Percentiles rank a stretch among this genome's conserved stretches.
phyloP scores from a whole-genome alignment of 495 filamentous ascomycete genomes.

The Podospora tetraspora region DNA sequence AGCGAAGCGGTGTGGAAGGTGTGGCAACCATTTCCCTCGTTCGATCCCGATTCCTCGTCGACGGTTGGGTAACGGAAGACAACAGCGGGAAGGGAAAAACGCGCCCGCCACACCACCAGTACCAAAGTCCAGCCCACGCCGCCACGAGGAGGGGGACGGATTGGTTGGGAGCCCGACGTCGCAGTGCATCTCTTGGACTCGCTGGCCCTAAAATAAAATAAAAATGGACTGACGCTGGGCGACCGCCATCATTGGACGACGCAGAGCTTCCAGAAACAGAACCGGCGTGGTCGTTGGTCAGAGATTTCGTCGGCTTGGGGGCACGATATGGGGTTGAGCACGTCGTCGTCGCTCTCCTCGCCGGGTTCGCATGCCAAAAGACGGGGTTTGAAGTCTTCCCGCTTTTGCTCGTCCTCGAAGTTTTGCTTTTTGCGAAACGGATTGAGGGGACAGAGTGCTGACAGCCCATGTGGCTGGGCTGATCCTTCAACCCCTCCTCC shows the following conservation, averaged over 20 bases:
- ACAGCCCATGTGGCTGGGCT: not conserved
- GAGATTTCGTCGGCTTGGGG: not conserved
- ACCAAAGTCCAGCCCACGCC: not conserved
- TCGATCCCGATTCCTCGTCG: not conserved
- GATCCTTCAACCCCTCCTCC: not conserved
- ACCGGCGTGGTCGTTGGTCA: not conserved
- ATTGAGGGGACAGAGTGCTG: not conserved
- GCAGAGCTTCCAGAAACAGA: not conserved
- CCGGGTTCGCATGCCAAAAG: not conserved
- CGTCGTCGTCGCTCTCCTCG: not conserved
- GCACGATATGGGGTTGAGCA: not conserved
- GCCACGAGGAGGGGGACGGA: not conserved
- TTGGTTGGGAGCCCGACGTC: not conserved
- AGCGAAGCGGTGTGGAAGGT: not conserved
- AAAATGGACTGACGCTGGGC: not conserved
- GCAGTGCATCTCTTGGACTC: not conserved
- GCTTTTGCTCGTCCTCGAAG: not conserved
- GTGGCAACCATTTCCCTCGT: not conserved
- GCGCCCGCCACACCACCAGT: not conserved
- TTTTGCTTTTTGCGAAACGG: not conserved
- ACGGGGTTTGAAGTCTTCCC: not conserved
- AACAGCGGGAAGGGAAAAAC: not conserved
- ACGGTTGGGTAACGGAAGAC: not conserved
- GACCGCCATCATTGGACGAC: not conserved
- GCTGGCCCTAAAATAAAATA: not conserved